phyloP scores from a whole-genome alignment of 306 rosid species.

The Dryas octopetala region DNA sequence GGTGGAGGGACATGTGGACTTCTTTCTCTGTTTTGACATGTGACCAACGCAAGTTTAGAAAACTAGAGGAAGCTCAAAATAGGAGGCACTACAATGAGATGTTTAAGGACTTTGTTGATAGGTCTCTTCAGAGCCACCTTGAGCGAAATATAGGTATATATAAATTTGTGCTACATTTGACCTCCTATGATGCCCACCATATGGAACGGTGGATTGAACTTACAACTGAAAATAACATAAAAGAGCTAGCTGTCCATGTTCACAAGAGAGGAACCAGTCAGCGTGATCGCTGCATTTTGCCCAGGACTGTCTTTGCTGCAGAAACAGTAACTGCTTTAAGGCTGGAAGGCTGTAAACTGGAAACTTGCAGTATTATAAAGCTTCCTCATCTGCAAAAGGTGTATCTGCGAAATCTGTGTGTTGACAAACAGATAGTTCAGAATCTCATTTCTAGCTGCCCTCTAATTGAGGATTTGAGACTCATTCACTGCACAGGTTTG shows the following conservation, averaged over 20 bases:
- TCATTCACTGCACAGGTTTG: constrained; percentile 46
- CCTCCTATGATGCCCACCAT: constrained; percentile 4
- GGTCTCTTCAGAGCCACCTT: constrained; percentile 7
- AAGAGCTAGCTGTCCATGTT: constrained; percentile 14
- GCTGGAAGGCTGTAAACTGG: constrained; percentile 11
- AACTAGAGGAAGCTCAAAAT: not conserved
- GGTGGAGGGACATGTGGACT: constrained; percentile 54
- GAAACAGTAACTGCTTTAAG: constrained; percentile 9
- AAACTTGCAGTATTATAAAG: not conserved
- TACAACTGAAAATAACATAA: constrained; percentile 14
- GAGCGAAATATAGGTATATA: not conserved
- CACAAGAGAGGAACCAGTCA: not conserved
- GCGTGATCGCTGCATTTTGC: not conserved
- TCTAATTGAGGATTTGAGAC: constrained; percentile 50
- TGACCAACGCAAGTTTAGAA: constrained; percentile 31
- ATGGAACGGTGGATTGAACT: constrained; percentile 15
- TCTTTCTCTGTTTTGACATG: constrained; percentile 44
- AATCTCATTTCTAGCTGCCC: constrained; percentile 39
- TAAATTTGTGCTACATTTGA: constrained; percentile 12
- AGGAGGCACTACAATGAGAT: not conserved
- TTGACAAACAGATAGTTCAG: constrained; percentile 22
- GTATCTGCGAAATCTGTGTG: not conserved
- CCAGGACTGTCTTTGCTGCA: not conserved
- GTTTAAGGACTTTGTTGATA: constrained; percentile 19
- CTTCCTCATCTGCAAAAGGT: constrained; percentile 20